A percentile compares a stretch with the other conserved stretches of the same genome.
Conservation (phyloP, 805 yeast species). For the Wickerhamiella spandovensis region DNA sequence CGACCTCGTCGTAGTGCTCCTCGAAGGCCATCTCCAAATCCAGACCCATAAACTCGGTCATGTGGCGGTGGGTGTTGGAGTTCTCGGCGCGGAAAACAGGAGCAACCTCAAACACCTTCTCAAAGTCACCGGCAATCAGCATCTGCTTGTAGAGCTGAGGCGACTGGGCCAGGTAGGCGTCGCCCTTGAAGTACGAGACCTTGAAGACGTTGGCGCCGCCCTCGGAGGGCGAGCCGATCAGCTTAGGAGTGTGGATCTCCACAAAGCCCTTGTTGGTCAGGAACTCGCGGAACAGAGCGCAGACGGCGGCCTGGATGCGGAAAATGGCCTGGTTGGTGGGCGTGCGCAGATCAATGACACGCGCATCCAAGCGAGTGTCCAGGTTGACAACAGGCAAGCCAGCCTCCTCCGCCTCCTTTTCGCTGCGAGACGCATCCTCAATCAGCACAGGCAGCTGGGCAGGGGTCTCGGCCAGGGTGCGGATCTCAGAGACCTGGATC, state of each 20-base stretch:
- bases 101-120: slow-evolving; percentile 88
- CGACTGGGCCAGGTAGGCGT: slow-evolving; percentile 91
- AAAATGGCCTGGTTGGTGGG: slow-evolving; percentile 95
- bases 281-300: slow-evolving; percentile 80
- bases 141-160: slow-evolving; percentile 98
- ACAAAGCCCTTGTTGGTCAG: slow-evolving; percentile 53
- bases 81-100: slow-evolving; percentile 99
- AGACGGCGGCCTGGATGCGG: slow-evolving; percentile 83
- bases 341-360: slow-evolving; percentile 95
- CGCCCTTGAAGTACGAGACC: slow-evolving; percentile 80
- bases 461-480: slow-evolving; percentile 76
- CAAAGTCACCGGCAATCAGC: slow-evolving; percentile 95
- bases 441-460: slow-evolving; percentile 83
- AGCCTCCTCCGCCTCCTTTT: slow-evolving; percentile 66
- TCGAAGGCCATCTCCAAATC: slow-evolving; percentile 98
- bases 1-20: slow-evolving; percentile 92
- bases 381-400: slow-evolving; percentile 89
- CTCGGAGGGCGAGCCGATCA: slow-evolving; percentile 91
- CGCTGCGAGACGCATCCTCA: slow-evolving; percentile 94
- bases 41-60: slow-evolving; percentile 96
- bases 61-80: slow-evolving; percentile 97
- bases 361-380: slow-evolving; percentile 87
- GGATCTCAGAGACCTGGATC: slow-evolving; percentile 60
- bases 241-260: slow-evolving; percentile 93
- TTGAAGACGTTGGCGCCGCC: slow-evolving; percentile 97